Base-by-base conservation (phyloP, 1,284 basidiomycete genomes). In the Papiliotrema laurentii region DNA sequence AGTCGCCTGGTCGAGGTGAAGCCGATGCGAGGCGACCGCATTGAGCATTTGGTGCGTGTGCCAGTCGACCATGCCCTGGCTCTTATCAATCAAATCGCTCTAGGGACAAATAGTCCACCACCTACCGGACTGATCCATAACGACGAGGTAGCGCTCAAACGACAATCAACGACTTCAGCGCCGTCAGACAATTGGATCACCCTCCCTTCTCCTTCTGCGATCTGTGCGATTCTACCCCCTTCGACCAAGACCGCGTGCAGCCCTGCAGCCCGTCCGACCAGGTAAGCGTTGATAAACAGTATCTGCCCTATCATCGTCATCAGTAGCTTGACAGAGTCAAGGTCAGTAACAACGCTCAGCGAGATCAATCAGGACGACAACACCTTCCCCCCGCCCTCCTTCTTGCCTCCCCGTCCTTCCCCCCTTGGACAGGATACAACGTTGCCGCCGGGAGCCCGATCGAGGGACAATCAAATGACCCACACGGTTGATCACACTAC, bases 31-130 rank as follows among this genome's bases (percentile, higher is more conserved):
- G 16, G 54, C 55, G 19, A 63, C 45, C 22, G 63, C 53, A 53
- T 59, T 62, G 27, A 61, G 50, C 18, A 56, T 54, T 30, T 61
- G 64, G 50, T 68, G 66, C 9, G 58, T 60, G 51, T 68, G 66
- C 44, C 52, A 53, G 47, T 68, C 66, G 18, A 65, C 51, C 31
- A 68, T 47, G 10, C 58, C 55, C 39, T 64, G 25, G 7, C 28
- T 11, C 42, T 30, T 19, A 5, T n/a, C 7, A 4, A 5, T 27
- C 28, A 34, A 9, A 24, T 26, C 21, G n/a, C n/a, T 13, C 22
- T 10, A 4, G 24, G 24, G 24, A 9, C n/a, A 14, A 13, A 16
- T 19, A 22, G 27, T 41, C 18, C 13, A 39, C 4, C 4, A 45
- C 43, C 25, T n/a, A 45, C 43, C 5, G 43, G 43, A 25, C 21